Evolutionary conservation across 1,284 basidiomycete species (phyloP).

Genomic region (Ceratobasidium sp.): DNA sequence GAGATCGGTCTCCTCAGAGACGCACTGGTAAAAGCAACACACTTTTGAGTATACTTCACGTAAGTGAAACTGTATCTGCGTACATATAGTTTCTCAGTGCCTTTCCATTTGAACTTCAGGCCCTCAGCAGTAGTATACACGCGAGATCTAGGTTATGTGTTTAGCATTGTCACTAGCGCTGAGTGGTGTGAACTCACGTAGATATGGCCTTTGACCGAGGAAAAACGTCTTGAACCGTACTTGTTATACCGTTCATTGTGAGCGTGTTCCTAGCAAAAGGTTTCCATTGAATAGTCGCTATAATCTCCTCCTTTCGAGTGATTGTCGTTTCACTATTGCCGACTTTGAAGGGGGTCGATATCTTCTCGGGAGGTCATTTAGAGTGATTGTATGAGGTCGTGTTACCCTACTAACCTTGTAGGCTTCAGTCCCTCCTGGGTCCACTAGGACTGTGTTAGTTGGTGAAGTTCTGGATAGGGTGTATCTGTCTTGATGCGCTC

Average conservation of each 20-base stretch:
- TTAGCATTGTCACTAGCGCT: too few relatives aligned
- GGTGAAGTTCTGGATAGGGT: constrained; percentile 25
- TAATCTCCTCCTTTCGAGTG: not conserved
- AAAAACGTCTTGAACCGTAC: not conserved
- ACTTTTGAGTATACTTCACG: not conserved
- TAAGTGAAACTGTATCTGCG: not conserved
- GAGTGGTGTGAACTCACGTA: not conserved
- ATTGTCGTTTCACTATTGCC: not conserved
- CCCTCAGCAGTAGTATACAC: constrained; percentile 9
- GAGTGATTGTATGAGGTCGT: too few relatives aligned
- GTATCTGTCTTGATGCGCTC: not conserved
- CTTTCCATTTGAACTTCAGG: constrained; percentile 10
- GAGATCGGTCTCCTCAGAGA: not conserved
- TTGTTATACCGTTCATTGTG: constrained; percentile 4
- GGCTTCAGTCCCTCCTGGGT: constrained; percentile 1
- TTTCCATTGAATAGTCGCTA: constrained; percentile 16
- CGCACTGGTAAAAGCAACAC: not conserved
- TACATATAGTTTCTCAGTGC: not conserved
- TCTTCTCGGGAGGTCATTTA: too few relatives aligned
- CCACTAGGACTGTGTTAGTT: constrained; percentile 13
- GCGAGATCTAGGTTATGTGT: not conserved
- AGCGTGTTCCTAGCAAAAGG: constrained; percentile 4
- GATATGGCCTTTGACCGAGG: constrained; percentile 2
- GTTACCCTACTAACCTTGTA: not conserved
- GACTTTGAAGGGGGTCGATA: not conserved